Evolutionary conservation across 2,329 filamentous ascomycete species (phyloP).

Genomic region (Fusarium solani-melongenae): DNA sequence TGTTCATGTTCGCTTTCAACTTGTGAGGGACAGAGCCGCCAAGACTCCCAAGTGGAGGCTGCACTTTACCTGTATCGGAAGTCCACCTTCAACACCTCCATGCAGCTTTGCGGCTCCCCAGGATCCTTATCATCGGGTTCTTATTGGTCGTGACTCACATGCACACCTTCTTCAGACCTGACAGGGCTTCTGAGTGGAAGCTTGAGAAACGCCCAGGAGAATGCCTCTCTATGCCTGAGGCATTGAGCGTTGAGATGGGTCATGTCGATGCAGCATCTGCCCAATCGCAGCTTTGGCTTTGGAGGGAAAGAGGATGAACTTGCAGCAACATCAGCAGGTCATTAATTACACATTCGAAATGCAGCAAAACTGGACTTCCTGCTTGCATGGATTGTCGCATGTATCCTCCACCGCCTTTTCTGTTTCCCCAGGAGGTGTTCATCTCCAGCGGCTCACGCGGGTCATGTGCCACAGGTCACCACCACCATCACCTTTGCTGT

Average conservation of each 20-base stretch:
- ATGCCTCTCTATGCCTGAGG: slow-evolving; percentile 26
- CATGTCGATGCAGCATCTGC: background rate
- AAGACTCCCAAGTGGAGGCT: slow-evolving; percentile 23
- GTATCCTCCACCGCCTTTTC: slow-evolving; percentile 34
- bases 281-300: slow-evolving; percentile 21
- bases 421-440: slow-evolving; percentile 13
- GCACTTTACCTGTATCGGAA: slow-evolving; percentile 37
- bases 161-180: slow-evolving; percentile 6
- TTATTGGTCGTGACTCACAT: slow-evolving; percentile 22
- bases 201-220: background rate
- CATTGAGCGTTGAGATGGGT: background rate
- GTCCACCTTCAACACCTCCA: slow-evolving; percentile 29
- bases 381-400: slow-evolving; percentile 14
- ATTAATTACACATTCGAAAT: slow-evolving; percentile 9
- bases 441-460: slow-evolving; percentile 27
- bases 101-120: slow-evolving; percentile 31
- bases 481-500: background rate
- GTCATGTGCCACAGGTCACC: slow-evolving; percentile 33
- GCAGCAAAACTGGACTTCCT: slow-evolving; percentile 12
- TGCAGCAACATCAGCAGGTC: slow-evolving; percentile 7
- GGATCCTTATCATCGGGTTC: slow-evolving; percentile 27
- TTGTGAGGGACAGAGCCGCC: slow-evolving; percentile 9
- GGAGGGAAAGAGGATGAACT: slow-evolving; percentile 13
- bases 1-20: slow-evolving; percentile 2
- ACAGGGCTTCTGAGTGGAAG: slow-evolving; percentile 15